A percentile compares a stretch with the other conserved stretches of the same genome.
These are phyloP conservation scores for Boletellus deceptivus DNA, from an alignment of 1,284 basidiomycete genomes.

Conservation along the genomic window DNA sequence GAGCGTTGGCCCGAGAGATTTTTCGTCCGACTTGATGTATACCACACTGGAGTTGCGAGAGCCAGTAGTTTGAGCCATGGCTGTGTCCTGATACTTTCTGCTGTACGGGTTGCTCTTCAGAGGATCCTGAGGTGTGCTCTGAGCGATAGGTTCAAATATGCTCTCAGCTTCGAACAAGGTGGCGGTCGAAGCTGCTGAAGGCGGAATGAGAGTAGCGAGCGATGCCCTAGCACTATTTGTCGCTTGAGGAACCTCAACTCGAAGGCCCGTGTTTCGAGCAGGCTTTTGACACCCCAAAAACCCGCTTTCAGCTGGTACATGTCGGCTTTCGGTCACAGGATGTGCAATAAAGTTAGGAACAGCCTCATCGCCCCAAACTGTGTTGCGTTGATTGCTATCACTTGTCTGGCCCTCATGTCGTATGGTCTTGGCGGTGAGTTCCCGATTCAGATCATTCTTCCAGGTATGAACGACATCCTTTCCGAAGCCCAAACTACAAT, in stretches of 20 bases:
- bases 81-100: conserved; percentile 35
- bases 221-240: conserved; percentile 53
- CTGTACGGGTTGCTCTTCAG: conserved; percentile 34
- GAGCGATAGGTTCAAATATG: conserved; percentile 46
- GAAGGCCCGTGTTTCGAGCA: conserved; percentile 46
- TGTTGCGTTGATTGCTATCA: conserved; percentile 40
- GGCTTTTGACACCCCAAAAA: conserved; percentile 41
- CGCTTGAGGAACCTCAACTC: conserved; percentile 47
- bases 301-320: conserved; percentile 21
- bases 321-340: conserved; percentile 41
- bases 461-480: conserved; percentile 56
- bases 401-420: conserved; percentile 25
- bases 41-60: conserved; percentile 55
- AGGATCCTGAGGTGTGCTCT: conserved; percentile 61
- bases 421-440: conserved; percentile 42
- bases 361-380: conserved; percentile 47
- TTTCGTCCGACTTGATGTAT: conserved; percentile 58
- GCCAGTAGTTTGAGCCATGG: conserved; percentile 21
- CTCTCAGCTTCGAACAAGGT: conserved; percentile 53
- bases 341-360: conserved; percentile 33
- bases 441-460: conserved; percentile 50
- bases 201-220: conserved; percentile 42
- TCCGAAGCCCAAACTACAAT: conserved; percentile 59
- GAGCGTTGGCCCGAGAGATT: neutral
- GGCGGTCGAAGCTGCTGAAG: conserved; percentile 56